Evolutionary conservation across 164 flowering plant genomes (phyloP), one percentile per base, ranked within the genome.

Genomic region (Berberis vulgaris): DNA sequence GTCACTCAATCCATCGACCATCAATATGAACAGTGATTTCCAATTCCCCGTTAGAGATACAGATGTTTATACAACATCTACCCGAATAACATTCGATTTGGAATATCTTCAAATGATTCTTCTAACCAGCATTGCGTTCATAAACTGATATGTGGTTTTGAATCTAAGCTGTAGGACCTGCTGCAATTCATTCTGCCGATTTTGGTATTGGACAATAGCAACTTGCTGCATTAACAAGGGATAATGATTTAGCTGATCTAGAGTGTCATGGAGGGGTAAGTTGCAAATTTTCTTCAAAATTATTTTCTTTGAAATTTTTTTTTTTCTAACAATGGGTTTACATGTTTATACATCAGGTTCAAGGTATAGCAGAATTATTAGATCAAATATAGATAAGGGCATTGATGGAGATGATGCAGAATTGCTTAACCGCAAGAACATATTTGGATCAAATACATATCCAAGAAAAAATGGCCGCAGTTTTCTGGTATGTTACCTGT

Each of bases 371-470:
- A 13, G 70, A 74, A 45, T 65, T 80, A 63, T 68, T 95, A 43
- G 85, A 72, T 80, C 94, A 47, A 78, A 82, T 63, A 41, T 70
- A 50, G 97, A 89, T 39, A 91, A 88, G 69, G 99, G 99, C 41
- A 76, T 85, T 71, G 45, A 6, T 65, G 97, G 86, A 41, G 90
- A 85, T 77, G 97, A 91, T 60, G 73, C 60, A 39, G 97, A 91
- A 54, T 41, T 89, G 13, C 54, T 76, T 26, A 75, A 73, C 26
- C 71, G 97, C n/a, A 87, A 68, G 75, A 78, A 74, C 68, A 77
- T 76, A 61, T 95, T 81, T 81, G 99, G 99, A 10, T 78, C 93
- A 61, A 95, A 95, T 70, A 89, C 89, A 12, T 95, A 95, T 74
- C 97, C 99, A 59, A 79, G 74, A n/a, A 91, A 95, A 65, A 85